Evolutionary conservation across 2,329 filamentous ascomycete genomes (phyloP).

Genomic region (Xylariaceae sp.): DNA sequence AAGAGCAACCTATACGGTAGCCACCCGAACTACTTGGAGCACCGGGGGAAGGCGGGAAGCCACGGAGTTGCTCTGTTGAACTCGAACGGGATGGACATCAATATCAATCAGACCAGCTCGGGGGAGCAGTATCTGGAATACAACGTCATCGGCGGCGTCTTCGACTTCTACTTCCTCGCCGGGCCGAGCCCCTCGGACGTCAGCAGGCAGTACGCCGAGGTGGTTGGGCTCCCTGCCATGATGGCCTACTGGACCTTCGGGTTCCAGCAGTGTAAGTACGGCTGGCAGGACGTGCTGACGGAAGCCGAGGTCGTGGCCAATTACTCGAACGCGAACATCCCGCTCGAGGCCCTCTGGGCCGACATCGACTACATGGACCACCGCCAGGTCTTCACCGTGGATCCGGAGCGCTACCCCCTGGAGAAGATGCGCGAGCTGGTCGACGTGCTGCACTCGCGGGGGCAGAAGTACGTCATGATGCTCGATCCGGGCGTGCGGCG

Average conservation of each 20-base stretch:
- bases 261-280: conserved; percentile 48
- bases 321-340: conserved; percentile 50
- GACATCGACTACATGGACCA: conserved; percentile 50
- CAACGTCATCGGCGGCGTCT: conserved; percentile 58
- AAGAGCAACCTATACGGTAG: conserved; percentile 56
- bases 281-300: conserved; percentile 48
- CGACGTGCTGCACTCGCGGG: conserved; percentile 49
- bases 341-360: conserved; percentile 55
- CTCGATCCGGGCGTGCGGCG: conserved; percentile 51
- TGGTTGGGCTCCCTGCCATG: conserved; percentile 46
- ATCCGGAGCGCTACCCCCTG: conserved; percentile 49
- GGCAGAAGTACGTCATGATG: conserved; percentile 62
- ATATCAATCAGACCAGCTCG: conserved; percentile 28
- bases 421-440: conserved; percentile 53
- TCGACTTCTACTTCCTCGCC: conserved; percentile 54
- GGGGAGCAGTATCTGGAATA: conserved; percentile 62
- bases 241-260: conserved; percentile 50
- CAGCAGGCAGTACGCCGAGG: conserved; percentile 42
- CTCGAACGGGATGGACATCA: conserved; percentile 60
- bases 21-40: conserved; percentile 61
- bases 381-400: conserved; percentile 48
- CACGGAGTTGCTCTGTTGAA: conserved; percentile 58
- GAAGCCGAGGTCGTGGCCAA: conserved; percentile 53
- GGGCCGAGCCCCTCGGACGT: conserved; percentile 45
- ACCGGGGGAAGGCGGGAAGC: conserved; percentile 43